Evolutionary conservation across 108 stramenopile species (phyloP).

Genomic region (Chaetoceros muelleri): DNA sequence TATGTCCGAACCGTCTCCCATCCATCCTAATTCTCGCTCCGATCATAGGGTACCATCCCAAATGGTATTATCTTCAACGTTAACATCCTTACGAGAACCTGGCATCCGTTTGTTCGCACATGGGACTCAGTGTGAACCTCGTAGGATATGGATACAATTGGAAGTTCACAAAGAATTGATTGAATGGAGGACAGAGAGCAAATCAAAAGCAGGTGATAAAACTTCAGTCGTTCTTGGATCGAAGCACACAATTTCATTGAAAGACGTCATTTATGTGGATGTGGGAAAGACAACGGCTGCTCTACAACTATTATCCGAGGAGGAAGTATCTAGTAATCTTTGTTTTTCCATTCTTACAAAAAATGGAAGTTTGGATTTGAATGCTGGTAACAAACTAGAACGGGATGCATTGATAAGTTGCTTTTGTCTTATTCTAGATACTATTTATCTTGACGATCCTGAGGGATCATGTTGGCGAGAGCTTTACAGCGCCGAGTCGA

Average conservation of each 20-base stretch:
- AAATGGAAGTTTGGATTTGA: conserved; percentile 47
- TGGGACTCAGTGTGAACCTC: conserved; percentile 48
- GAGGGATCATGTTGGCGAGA: neutral
- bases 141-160: conserved; percentile 40
- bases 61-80: neutral
- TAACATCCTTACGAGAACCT: conserved; percentile 8
- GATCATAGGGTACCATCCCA: neutral
- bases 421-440: conserved; percentile 40
- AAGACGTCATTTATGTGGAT: conserved; percentile 43
- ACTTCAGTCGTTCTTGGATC: conserved; percentile 41
- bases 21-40: neutral
- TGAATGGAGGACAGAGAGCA: conserved; percentile 43
- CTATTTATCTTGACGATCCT: neutral
- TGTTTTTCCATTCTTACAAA: conserved; percentile 46
- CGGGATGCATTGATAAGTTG: conserved; percentile 44
- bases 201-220: conserved; percentile 17
- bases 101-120: conserved; percentile 51
- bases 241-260: conserved; percentile 30
- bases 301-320: conserved; percentile 9
- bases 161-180: conserved; percentile 16
- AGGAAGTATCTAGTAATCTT: neutral
- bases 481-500: too few species aligned
- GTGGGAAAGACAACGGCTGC: conserved; percentile 53
- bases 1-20: neutral
- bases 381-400: conserved; percentile 39